Evolutionary conservation across 129 eudicot genomes (phyloP), one percentile per base, ranked within the genome.

Genomic region (Pulicaria dysenterica): DNA sequence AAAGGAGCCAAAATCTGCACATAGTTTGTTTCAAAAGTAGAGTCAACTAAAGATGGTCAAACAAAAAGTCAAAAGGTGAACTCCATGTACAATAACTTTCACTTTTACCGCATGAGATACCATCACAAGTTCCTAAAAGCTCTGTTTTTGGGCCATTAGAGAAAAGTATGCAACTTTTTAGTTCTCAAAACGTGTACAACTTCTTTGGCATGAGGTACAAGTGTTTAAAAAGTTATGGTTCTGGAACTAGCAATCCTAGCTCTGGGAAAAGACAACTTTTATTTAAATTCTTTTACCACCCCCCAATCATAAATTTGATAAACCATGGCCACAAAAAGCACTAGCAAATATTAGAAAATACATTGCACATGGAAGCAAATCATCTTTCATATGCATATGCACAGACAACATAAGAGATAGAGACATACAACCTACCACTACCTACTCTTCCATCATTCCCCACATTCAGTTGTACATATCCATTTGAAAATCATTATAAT

Each of bases 1-100:
- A 91, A 87, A 63, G 97, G 97, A 31, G 97, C 97, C 93, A 92
- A 85, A 53, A 92, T 76, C 97, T 92, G 83, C 84, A 24, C 31
- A 70, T 15, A 0, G 15, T 5, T 47, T 8, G 44, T 44, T 19
- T 37, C 10, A 58, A 39, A 64, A 59, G 24, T 49, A 39, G 34
- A 15, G 70, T 51, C 72, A 67, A 50, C 60, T 41, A 69, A 66
- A 72, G 36, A 4, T 71, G 73, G 72, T 76, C 74, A 60, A 76
- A 68, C 69, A 46, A 2, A 73, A 73, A 59, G 60, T 60, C 6
- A 59, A 44, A 14, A 15, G 14, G 38, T 61, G 73, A 49, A 55
- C 40, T 41, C 53, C 55, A 65, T 53, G 58, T 75, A 7, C 66
- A 19, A 24, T 0, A 24, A 56, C 40, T 75, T 75, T 65, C 9